Evolutionary conservation across 345 rosid genomes (phyloP), one percentile per base, ranked within the genome.

Genomic region (Cardamine chenopodiifolia): DNA sequence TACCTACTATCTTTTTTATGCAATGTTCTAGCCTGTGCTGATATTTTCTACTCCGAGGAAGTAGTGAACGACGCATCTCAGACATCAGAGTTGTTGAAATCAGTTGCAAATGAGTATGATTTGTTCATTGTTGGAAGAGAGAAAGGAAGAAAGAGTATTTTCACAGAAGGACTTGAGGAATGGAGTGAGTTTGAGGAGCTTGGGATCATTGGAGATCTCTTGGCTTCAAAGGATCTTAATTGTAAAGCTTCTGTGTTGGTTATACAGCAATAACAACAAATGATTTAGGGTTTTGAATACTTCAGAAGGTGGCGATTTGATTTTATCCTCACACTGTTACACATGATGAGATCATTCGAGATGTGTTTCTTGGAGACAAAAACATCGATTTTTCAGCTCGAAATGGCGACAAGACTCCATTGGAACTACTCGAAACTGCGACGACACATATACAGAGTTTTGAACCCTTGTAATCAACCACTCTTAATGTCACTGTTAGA

Each of bases 131-230:
- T 74, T 6, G 82, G 82, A 66, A 73, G 78, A 68, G 75, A 62
- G 3, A 73, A 45, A 39, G 82, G 66, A 44, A 68, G 70, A 22
- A 47, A 78, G 52, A 62, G 60, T 29, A 32, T 29, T 61, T 42
- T 78, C 53, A 78, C 82, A 0, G 44, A 73, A 2, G 81, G 81
- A 52, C 74, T 72, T 52, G 81, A 73, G 10, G 57, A 78, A 60
- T 78, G 81, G 81, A 72, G 70, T 45, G 81, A 78, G 23, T 73
- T 72, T 3, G 71, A 66, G 23, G 81, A 78, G 26, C 78, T 78
- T 73, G 81, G 81, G 0, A 23, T 78, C 10, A 37, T 78, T 32
- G 81, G 81, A 17, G 81, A 78, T 78, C 60, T 72, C 48, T 73
- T 72, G 73, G 34, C 81, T 28, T 78, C 78, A 26, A 31, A 58